Percentiles rank a stretch among this genome's conserved stretches.
These are phyloP conservation scores for Hypomontagnella monticulosa DNA, from an alignment of 495 filamentous ascomycete species.

Conservation along the genomic window DNA sequence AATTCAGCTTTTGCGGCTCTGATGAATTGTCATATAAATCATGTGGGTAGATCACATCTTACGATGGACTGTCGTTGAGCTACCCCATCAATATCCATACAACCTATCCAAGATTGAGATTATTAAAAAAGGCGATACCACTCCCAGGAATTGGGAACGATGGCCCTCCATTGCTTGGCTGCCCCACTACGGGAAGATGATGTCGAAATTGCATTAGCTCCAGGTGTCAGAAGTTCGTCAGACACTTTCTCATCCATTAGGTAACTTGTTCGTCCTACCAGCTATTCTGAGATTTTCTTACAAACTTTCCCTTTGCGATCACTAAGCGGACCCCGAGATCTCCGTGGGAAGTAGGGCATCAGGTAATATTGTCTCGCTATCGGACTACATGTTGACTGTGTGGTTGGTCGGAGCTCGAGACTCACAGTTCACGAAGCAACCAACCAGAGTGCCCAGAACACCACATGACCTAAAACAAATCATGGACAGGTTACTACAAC, in stretches of 20 bases:
- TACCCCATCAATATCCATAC: conserved; percentile 1
- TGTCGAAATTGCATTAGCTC: conserved; percentile 43
- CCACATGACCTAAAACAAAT: conserved; percentile 45
- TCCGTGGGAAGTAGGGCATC: conserved; percentile 39
- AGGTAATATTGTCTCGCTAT: conserved; percentile 24
- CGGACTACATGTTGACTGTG: conserved; percentile 4
- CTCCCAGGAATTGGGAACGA: too few species aligned
- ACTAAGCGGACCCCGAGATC: conserved; percentile 42
- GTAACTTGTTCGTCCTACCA: conserved; percentile 16
- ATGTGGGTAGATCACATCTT: conserved; percentile 7
- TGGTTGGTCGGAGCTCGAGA: conserved; percentile 37
- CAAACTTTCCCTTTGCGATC: conserved; percentile 30
- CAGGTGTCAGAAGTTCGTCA: conserved; percentile 25
- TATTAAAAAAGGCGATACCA: conserved; percentile 2
- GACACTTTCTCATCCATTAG: conserved; percentile 8
- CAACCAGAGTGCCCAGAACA: conserved; percentile 41
- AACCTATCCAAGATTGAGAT: conserved; percentile 4
- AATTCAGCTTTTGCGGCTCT: conserved; percentile 39
- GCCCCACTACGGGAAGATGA: conserved; percentile 40
- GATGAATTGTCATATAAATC: conserved; percentile 26
- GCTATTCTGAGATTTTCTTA: conserved; percentile 17
- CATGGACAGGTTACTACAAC: conserved; percentile 47
- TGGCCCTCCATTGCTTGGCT: conserved; percentile 15
- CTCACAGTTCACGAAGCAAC: conserved; percentile 34
- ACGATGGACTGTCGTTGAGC: background rate